Evolutionary conservation across 257 asterid genomes (phyloP).

Genomic region (Gardenia jasminoides): DNA sequence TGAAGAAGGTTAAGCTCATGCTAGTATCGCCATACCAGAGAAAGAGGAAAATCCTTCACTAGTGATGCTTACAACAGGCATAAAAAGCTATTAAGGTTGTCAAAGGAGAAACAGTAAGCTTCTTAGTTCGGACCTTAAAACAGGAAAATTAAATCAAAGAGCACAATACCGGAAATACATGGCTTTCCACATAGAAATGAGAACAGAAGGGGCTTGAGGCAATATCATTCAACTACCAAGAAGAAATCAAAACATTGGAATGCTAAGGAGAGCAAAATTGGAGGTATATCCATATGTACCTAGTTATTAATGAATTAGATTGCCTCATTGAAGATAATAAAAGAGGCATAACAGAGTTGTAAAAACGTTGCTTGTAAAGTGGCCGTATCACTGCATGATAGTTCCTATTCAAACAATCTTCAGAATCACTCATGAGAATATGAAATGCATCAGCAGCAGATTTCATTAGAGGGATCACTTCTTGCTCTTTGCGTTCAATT

Average conservation of each 20-base stretch:
- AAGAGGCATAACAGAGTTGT: conserved; percentile 69
- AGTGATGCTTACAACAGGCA: not conserved
- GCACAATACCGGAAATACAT: not conserved
- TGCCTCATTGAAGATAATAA: conserved; percentile 51
- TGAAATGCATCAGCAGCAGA: conserved; percentile 85
- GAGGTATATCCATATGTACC: conserved; percentile 38
- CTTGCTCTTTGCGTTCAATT: conserved; percentile 39
- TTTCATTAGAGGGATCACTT: conserved; percentile 51
- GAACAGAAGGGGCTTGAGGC: not conserved
- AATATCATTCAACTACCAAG: not conserved
- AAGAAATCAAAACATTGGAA: not conserved
- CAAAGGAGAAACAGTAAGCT: not conserved
- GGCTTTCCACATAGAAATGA: not conserved
- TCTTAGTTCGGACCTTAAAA: not conserved
- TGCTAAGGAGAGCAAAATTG: not conserved
- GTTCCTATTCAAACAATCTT: conserved; percentile 66
- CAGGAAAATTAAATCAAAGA: not conserved
- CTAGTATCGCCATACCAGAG: not conserved
- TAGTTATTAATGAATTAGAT: conserved; percentile 44
- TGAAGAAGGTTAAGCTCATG: not conserved
- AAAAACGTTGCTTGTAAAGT: conserved; percentile 93
- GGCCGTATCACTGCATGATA: conserved; percentile 77
- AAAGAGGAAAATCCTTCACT: not conserved
- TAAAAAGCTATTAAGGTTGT: not conserved
- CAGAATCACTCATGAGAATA: conserved; percentile 80